These are phyloP conservation scores for Exsudoporus floridanus DNA, from an alignment of 1,284 basidiomycete genomes.

Conservation along the genomic window DNA sequence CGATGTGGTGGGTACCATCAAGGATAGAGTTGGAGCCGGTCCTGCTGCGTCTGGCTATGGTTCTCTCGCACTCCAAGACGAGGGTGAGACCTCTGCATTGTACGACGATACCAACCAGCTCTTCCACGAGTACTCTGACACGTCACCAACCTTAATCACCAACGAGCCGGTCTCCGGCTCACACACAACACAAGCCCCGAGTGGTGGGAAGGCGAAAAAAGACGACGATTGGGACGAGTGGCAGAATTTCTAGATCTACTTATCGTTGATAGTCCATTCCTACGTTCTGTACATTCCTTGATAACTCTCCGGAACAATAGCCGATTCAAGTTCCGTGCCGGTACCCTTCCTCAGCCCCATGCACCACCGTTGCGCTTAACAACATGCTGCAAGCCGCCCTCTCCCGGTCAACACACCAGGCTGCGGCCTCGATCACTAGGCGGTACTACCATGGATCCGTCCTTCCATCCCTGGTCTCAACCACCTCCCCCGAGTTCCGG, in stretches of 20 bases:
- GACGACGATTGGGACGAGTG: conserved; percentile 71
- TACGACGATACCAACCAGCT: conserved; percentile 58
- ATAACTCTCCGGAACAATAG: conserved; percentile 10
- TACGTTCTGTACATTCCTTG: background rate
- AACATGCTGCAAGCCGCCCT: conserved; percentile 25
- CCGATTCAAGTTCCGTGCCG: conserved; percentile 28
- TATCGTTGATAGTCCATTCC: too few relatives aligned
- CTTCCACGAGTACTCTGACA: conserved; percentile 51
- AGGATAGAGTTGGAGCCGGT: conserved; percentile 46
- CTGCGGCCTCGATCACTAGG: conserved; percentile 4
- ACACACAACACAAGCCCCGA: conserved; percentile 23
- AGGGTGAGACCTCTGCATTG: conserved; percentile 53
- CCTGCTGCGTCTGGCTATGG: conserved; percentile 56
- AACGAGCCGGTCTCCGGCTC: conserved; percentile 20
- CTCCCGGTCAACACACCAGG: conserved; percentile 14
- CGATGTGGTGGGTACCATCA: conserved; percentile 56
- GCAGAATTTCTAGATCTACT: conserved; percentile 63
- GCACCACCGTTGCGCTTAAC: background rate
- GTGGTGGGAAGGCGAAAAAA: conserved; percentile 39
- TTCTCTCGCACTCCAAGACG: conserved; percentile 46
- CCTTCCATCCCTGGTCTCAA: conserved; percentile 69
- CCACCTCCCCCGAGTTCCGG: conserved; percentile 67
- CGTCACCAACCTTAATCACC: conserved; percentile 22
- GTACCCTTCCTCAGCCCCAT: background rate
- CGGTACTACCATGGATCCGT: conserved; percentile 63